phyloP scores from a whole-genome alignment of 1,139 yeast species.

The Geotrichum europaeum region DNA sequence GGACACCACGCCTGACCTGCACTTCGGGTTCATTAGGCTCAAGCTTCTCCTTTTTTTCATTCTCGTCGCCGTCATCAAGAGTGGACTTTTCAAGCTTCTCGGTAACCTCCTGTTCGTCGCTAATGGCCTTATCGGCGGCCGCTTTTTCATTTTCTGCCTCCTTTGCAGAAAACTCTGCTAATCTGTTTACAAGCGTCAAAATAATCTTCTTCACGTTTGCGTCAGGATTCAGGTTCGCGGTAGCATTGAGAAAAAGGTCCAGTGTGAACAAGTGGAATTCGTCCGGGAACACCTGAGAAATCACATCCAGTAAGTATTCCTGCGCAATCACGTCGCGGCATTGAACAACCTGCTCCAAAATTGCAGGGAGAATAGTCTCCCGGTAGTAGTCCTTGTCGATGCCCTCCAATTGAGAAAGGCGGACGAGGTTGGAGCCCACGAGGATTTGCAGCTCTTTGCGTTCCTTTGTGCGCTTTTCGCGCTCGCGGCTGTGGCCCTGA shows the following conservation, averaged over 20 bases:
- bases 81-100: slow-evolving; percentile 17
- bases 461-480: slow-evolving; percentile 67
- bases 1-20: slow-evolving; percentile 20
- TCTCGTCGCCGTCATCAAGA: slow-evolving; percentile 19
- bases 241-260: slow-evolving; percentile 57
- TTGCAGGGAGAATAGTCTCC: slow-evolving; percentile 62
- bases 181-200: slow-evolving; percentile 63
- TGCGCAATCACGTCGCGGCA: slow-evolving; percentile 92
- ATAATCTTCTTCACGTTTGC: slow-evolving; percentile 65
- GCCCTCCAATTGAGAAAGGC: slow-evolving; percentile 81
- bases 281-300: slow-evolving; percentile 91
- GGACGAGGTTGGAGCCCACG: slow-evolving; percentile 87
- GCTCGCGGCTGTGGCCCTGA: slow-evolving; percentile 86
- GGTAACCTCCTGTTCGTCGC: slow-evolving; percentile 10
- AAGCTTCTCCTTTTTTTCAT: slow-evolving; percentile 9
- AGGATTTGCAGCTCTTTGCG: slow-evolving; percentile 84
- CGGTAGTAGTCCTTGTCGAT: slow-evolving; percentile 60
- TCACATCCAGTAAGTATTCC: slow-evolving; percentile 80
- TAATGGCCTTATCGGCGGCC: neutral
- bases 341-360: slow-evolving; percentile 86
- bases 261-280: slow-evolving; percentile 79
- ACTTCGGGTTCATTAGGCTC: slow-evolving; percentile 2
- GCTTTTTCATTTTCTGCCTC: slow-evolving; percentile 25
- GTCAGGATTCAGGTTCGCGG: slow-evolving; percentile 62
- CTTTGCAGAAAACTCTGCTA: slow-evolving; percentile 50